Evolutionary conservation across 164 flowering plant species (phyloP), one percentile per base, ranked within the genome.

Genomic region (Aristolochia contorta): DNA sequence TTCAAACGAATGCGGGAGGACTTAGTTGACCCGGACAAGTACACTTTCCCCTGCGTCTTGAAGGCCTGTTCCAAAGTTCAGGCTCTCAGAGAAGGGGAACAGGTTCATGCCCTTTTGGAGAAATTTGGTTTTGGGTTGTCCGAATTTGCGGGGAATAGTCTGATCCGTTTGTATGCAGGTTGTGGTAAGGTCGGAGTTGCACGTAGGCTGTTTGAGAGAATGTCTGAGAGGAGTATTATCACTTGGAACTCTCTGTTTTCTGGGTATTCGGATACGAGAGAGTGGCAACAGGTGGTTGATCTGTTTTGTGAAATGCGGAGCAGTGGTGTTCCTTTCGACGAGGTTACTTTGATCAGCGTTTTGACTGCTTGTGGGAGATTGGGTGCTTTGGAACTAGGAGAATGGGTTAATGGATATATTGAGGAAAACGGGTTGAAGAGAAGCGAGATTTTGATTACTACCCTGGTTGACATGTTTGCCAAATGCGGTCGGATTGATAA

Each of bases 201-300:
- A 0, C 80, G 82, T 5, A 24, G 60, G 8, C 59, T 83, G 75
- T 81, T 81, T 33, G 85, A 78, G 68, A 72, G 62, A 70, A 75
- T 77, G 76, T 7, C 71, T 18, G 67, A 66, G 0, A 78, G 73
- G 62, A 60, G 56, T 37, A 32, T 68, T 24, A 14, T 70, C n/a
- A 47, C 82, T 9, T 80, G 84, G 84, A 82, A 73, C 48, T 66
- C 81, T 4, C 72, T 80, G 83, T 64, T 82, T 58, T 65, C 78
- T 1, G 84, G 80, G 49, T 78, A 75, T 56, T 43, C 65, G 6
- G 70, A 69, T 65, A 69, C 53, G 55, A 78, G 75, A 6, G 20
- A 52, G 22, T 76, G 78, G 79, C 65, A 66, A 58, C 79, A 76
- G 45, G 70, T 71, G 41, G 74, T 74, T 49, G 54, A 58, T 9